These are phyloP conservation scores for Heritiera fomes DNA, from an alignment of 345 rosid species.

Conservation along the genomic window DNA sequence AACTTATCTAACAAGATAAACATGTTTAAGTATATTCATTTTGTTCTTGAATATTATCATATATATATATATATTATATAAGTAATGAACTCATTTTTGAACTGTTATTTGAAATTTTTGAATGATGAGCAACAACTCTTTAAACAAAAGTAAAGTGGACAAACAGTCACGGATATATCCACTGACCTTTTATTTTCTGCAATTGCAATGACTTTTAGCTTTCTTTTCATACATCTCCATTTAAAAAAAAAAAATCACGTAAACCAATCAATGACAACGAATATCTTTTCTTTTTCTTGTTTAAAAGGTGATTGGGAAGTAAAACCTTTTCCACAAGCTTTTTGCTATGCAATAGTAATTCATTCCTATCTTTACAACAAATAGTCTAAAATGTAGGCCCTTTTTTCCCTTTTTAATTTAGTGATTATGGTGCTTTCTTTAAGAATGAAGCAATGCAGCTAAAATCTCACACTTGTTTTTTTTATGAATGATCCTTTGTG, in stretches of 20 bases:
- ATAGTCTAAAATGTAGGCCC: conserved; percentile 25
- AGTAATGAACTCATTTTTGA: no score
- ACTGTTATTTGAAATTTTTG: neutral
- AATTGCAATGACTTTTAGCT: neutral
- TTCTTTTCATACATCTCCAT: neutral
- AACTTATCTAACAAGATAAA: no score
- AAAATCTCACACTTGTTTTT: neutral
- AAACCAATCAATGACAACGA: neutral
- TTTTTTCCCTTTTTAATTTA: neutral
- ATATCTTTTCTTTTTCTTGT: neutral
- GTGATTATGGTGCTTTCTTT: neutral
- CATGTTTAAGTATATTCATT: no score
- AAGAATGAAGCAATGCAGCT: neutral
- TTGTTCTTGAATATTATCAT: no score
- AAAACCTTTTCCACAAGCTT: conserved; percentile 12
- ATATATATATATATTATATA: no score
- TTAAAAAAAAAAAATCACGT: no score
- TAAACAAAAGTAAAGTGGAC: conserved; percentile 19
- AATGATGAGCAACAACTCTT: neutral
- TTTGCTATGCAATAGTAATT: conserved; percentile 21
- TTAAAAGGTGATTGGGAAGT: conserved; percentile 16
- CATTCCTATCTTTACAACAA: conserved; percentile 29
- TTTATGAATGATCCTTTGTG: neutral
- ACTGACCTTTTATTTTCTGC: neutral
- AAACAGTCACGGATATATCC: conserved; percentile 7